Percentiles rank a stretch among this genome's conserved stretches.
These are phyloP conservation scores for Haplographium delicatum DNA, from an alignment of 495 filamentous ascomycete genomes.

Conservation along the genomic window DNA sequence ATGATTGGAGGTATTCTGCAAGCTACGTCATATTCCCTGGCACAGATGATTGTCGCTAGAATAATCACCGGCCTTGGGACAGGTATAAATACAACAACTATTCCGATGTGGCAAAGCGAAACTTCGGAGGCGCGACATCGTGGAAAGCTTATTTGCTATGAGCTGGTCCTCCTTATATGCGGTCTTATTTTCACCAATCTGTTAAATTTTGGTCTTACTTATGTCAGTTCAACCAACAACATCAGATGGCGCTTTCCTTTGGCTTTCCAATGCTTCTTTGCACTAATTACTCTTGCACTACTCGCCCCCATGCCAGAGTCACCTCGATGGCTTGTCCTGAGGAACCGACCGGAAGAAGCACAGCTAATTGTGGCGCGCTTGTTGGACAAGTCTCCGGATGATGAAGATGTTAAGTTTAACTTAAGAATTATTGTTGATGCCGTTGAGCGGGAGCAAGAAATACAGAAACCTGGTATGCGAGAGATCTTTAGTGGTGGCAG, in stretches of 20 bases:
- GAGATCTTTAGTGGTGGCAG: conserved; percentile 26
- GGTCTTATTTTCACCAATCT: background rate
- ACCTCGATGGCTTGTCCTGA: conserved; percentile 37
- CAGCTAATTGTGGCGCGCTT: conserved; percentile 26
- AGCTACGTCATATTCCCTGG: background rate
- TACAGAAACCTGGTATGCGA: conserved; percentile 32
- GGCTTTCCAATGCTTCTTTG: conserved; percentile 32
- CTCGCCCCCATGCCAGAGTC: conserved; percentile 39
- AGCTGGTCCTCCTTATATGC: background rate
- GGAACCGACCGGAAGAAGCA: conserved; percentile 32
- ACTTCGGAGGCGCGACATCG: background rate
- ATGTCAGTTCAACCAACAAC: background rate
- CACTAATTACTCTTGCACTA: conserved; percentile 22
- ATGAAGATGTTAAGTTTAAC: conserved; percentile 21
- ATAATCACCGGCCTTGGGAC: background rate
- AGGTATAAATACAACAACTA: background rate
- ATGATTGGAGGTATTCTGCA: conserved; percentile 1
- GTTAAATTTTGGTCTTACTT: conserved; percentile 1
- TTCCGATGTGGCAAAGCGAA: conserved; percentile 2
- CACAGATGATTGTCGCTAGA: background rate
- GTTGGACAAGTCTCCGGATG: conserved; percentile 34
- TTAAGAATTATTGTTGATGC: background rate
- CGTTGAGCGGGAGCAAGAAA: conserved; percentile 25
- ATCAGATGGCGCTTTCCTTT: conserved; percentile 27
- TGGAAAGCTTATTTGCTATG: background rate